Conservation (phyloP, 2,329 filamentous ascomycete species). For the Microcyclosporella mali region DNA sequence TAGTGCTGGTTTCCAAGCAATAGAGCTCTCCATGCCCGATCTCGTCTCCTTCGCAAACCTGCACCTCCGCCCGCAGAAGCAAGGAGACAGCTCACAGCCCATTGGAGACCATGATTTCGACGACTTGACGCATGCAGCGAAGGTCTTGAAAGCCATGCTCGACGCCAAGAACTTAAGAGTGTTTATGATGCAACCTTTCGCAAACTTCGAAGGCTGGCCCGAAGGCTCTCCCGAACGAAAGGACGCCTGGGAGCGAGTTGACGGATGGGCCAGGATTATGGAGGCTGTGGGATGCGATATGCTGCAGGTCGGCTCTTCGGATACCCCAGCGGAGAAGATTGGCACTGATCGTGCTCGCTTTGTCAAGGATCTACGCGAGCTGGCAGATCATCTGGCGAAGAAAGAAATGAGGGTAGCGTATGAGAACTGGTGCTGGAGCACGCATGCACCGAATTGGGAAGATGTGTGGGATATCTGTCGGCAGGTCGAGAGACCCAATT, state of each 20-base stretch:
- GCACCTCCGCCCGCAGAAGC: constrained; percentile 44
- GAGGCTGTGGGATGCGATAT: constrained; percentile 61
- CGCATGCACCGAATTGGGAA: constrained; percentile 61
- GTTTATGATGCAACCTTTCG: constrained; percentile 69
- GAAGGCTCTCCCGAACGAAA: constrained; percentile 51
- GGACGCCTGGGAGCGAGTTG: constrained; percentile 57
- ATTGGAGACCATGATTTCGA: constrained; percentile 55
- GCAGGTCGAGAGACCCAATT: constrained; percentile 56
- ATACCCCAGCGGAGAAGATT: constrained; percentile 52
- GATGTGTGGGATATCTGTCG: constrained; percentile 64
- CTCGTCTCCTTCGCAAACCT: constrained; percentile 57
- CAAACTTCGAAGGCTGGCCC: constrained; percentile 71
- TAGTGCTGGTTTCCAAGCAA: constrained; percentile 59
- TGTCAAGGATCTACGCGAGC: constrained; percentile 55
- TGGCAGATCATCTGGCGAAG: constrained; percentile 56
- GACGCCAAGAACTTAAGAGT: constrained; percentile 52
- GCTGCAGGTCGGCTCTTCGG: constrained; percentile 63
- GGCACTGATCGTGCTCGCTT: constrained; percentile 46
- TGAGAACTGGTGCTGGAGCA: constrained; percentile 80
- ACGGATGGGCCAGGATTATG: constrained; percentile 68
- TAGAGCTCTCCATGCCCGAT: constrained; percentile 71
- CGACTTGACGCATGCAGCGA: constrained; percentile 50
- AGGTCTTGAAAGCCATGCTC: constrained; percentile 50
- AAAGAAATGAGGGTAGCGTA: constrained; percentile 61
- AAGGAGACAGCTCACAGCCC: too few species aligned